Evolutionary conservation across 257 asterid genomes (phyloP).

Genomic region (Nicotiana tabacum): DNA sequence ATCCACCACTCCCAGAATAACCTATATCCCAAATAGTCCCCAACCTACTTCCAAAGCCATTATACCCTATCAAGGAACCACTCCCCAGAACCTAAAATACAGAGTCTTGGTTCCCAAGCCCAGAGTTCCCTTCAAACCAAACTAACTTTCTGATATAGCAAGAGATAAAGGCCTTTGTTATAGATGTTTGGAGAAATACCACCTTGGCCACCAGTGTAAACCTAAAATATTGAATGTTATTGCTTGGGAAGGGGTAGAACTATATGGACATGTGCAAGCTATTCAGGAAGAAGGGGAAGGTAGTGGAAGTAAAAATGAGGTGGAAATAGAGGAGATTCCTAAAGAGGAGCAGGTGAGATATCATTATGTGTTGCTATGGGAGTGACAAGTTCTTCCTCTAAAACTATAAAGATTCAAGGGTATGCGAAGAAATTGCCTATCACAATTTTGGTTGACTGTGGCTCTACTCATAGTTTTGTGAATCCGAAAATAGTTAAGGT

Average conservation of each 20-base stretch:
- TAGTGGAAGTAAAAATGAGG: background rate
- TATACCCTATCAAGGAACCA: background rate
- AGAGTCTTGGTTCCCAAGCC: background rate
- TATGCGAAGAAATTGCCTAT: background rate
- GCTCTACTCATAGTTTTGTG: background rate
- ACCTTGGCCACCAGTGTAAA: background rate
- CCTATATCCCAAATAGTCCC: background rate
- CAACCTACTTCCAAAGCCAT: no score
- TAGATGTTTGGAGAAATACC: no score
- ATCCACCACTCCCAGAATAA: background rate
- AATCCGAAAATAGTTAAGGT: background rate
- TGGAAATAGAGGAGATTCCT: no score
- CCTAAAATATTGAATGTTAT: background rate
- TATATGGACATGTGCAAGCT: rapidly evolving
- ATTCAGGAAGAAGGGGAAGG: background rate
- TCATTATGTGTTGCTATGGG: background rate
- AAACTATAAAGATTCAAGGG: background rate
- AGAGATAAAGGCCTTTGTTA: no score
- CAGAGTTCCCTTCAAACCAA: background rate
- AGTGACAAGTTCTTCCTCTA: background rate
- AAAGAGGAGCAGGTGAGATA: background rate
- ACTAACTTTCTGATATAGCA: no score
- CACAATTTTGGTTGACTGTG: background rate
- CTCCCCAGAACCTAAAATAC: background rate
- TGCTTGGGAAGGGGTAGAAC: background rate